Percentiles rank a stretch among this genome's conserved stretches.
Conservation (phyloP, 2,329 filamentous ascomycete genomes). For the Colletotrichum tropicale region DNA sequence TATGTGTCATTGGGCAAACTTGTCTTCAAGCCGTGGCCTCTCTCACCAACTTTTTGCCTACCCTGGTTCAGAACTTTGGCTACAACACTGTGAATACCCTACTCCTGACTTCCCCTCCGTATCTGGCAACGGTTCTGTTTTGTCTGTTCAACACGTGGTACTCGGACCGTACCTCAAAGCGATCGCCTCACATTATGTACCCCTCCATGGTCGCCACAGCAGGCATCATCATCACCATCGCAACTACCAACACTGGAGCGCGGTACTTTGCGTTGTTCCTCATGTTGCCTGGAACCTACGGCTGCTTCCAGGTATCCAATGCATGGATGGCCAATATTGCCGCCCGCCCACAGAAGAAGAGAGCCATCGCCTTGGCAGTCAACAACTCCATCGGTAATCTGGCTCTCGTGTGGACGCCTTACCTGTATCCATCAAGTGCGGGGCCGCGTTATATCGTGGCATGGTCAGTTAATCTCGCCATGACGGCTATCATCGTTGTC, state of each 20-base stretch:
- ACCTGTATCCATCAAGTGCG: conserved; percentile 25
- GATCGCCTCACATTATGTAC: not conserved
- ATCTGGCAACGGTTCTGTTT: not conserved
- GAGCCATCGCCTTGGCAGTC: conserved; percentile 27
- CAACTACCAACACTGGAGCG: not conserved
- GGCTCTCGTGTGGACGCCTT: conserved; percentile 29
- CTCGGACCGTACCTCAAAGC: not conserved
- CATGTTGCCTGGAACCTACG: conserved; percentile 25
- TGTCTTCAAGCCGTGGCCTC: not conserved
- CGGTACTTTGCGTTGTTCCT: conserved; percentile 28
- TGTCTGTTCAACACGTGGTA: not conserved
- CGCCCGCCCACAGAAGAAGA: conserved; percentile 27
- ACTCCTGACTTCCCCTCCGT: not conserved
- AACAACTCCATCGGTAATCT: conserved; percentile 30
- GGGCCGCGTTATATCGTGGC: conserved; percentile 27
- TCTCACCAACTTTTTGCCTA: not conserved
- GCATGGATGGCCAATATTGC: conserved; percentile 32
- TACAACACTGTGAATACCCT: not conserved
- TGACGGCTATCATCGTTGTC: conserved; percentile 25
- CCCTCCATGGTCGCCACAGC: not conserved
- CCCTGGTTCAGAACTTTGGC: not conserved
- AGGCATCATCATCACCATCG: not conserved
- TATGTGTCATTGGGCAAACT: not conserved
- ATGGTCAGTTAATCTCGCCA: conserved; percentile 22
- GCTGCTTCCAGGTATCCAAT: conserved; percentile 28